These are phyloP conservation scores for Lactarius hatsudake DNA, from an alignment of 768 basidiomycete species.

Conservation along the genomic window DNA sequence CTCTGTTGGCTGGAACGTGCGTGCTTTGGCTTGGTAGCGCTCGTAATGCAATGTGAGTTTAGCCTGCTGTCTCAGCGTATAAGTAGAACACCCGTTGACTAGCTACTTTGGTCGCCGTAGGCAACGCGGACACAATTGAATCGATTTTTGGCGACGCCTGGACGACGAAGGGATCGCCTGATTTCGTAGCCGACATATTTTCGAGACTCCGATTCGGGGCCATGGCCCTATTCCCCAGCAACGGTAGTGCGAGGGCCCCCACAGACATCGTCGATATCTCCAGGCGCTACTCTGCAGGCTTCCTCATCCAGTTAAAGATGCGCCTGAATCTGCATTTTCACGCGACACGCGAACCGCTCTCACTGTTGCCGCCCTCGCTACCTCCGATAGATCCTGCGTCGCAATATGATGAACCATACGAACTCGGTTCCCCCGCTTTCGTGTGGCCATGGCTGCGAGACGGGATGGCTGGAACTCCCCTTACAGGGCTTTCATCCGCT, in stretches of 20 bases:
- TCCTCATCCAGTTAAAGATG: slow-evolving; percentile 3
- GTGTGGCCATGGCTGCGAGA: slow-evolving; percentile 13
- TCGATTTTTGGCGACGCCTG: slow-evolving; percentile 12
- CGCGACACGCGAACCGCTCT: neutral
- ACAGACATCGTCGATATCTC: neutral
- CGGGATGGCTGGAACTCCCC: slow-evolving; percentile 12
- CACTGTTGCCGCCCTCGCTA: neutral
- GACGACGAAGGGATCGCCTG: neutral
- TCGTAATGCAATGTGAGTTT: slow-evolving; percentile 16
- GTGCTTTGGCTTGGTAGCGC: slow-evolving; percentile 12
- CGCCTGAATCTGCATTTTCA: neutral
- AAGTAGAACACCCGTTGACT: neutral
- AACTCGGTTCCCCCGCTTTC: neutral
- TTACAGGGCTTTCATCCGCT: neutral
- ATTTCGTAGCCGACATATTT: neutral
- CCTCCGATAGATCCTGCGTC: neutral
- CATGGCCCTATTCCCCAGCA: neutral
- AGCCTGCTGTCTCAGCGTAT: too few relatives aligned
- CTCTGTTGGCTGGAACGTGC: slow-evolving; percentile 7
- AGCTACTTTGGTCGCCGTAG: neutral
- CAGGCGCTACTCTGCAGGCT: neutral
- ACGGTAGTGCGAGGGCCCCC: neutral
- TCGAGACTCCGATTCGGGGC: neutral
- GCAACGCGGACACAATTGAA: neutral
- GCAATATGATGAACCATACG: neutral